A percentile compares a stretch with the other conserved stretches of the same genome.
phyloP scores from a whole-genome alignment of 768 basidiomycete genomes.

The Auricularia sp. region DNA sequence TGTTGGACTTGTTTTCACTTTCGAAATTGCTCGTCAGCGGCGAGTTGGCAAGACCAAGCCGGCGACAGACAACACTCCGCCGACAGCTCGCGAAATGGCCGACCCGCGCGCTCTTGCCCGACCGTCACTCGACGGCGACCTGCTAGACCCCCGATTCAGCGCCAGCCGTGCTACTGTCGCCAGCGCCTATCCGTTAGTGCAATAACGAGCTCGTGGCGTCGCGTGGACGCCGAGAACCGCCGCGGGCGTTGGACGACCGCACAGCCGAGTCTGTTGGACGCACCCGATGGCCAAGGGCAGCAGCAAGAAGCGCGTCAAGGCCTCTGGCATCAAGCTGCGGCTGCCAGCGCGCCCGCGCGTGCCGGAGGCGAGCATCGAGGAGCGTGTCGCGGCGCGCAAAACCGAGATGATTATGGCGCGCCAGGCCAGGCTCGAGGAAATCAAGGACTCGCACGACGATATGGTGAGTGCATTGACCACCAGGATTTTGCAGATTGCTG shows the following conservation, averaged over 20 bases:
- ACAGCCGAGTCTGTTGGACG: neutral
- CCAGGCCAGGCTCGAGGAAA: slow-evolving; percentile 46
- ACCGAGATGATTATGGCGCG: slow-evolving; percentile 44
- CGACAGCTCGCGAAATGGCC: no score
- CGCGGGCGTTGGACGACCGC: neutral
- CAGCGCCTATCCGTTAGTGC: neutral
- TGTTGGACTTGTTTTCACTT: no score
- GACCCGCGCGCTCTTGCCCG: no score
- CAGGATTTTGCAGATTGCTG: slow-evolving; percentile 3
- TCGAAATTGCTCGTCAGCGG: no score
- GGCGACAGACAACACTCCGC: no score
- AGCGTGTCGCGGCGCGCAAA: slow-evolving; percentile 2
- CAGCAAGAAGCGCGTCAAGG: neutral
- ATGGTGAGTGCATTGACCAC: slow-evolving; percentile 40
- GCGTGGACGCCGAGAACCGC: neutral
- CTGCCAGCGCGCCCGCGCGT: neutral
- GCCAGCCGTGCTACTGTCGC: no score
- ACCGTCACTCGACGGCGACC: no score
- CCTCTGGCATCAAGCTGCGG: neutral
- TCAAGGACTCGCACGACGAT: slow-evolving; percentile 60
- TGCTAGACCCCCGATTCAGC: no score
- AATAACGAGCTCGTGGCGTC: neutral
- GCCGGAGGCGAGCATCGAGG: neutral
- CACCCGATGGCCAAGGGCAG: neutral
- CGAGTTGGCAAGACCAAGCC: no score